Evolutionary conservation across 441 rosid species (phyloP).

Genomic region (Erodium moschatum): DNA sequence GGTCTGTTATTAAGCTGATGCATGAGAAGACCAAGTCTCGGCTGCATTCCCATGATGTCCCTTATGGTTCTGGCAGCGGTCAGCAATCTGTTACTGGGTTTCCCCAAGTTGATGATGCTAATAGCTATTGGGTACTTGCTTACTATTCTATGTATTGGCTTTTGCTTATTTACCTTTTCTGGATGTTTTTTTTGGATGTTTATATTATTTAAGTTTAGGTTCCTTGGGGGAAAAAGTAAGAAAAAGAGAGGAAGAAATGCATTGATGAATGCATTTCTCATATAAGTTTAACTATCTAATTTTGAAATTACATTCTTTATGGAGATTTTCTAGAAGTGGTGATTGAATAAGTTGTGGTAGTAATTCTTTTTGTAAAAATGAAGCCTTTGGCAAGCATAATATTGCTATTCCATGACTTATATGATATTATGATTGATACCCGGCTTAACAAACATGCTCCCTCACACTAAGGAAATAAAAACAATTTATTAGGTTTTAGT

Average conservation of each 20-base stretch:
- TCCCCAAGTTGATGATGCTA: constrained; percentile 73
- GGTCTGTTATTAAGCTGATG: constrained; percentile 75
- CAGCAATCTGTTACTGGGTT: constrained; percentile 95
- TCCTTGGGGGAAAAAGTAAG: too few relatives aligned
- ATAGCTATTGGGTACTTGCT: constrained; percentile 80
- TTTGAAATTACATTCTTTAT: not conserved
- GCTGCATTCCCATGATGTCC: constrained; percentile 93
- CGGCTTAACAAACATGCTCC: not conserved
- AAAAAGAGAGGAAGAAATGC: too few relatives aligned
- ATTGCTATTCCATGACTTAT: not conserved
- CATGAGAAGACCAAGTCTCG: constrained; percentile 77
- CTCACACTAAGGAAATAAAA: not conserved
- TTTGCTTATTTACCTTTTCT: not conserved
- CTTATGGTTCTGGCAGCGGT: constrained; percentile 94
- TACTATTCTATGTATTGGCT: not conserved
- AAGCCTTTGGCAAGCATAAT: not conserved
- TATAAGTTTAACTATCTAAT: too few relatives aligned
- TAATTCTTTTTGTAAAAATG: too few relatives aligned
- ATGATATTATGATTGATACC: not conserved
- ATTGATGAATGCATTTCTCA: too few relatives aligned
- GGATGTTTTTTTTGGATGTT: not conserved
- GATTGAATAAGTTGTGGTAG: not conserved
- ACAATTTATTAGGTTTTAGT: not conserved
- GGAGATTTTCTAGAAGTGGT: not conserved
- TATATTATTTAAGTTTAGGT: too few relatives aligned